These are phyloP conservation scores for Monilinia fructicola DNA, from an alignment of 2,329 filamentous ascomycete genomes.

Conservation along the genomic window DNA sequence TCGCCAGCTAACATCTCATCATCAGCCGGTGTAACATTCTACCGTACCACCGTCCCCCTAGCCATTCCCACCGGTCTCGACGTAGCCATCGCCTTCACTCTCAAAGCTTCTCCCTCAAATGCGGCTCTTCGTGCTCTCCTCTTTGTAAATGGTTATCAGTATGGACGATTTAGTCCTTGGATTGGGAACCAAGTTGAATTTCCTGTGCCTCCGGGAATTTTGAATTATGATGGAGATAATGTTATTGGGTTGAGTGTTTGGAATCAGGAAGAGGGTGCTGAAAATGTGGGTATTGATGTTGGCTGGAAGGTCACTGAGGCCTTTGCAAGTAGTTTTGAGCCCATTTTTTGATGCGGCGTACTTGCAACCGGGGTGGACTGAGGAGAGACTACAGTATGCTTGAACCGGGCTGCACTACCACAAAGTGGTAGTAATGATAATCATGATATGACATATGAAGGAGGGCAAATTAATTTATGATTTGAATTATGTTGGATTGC, in stretches of 20 bases:
- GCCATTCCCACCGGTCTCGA: constrained; percentile 53
- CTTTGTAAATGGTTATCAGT: constrained; percentile 58
- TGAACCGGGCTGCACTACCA: not conserved
- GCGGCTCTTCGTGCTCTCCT: constrained; percentile 53
- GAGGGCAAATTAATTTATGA: not conserved
- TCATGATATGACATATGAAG: not conserved
- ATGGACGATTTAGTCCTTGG: constrained; percentile 22
- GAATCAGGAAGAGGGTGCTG: constrained; percentile 14
- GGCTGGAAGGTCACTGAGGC: constrained; percentile 16
- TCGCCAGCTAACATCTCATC: constrained; percentile 44
- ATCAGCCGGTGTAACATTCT: constrained; percentile 54
- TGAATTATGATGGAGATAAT: constrained; percentile 23
- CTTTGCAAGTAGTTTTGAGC: constrained; percentile 24
- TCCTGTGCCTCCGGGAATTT: constrained; percentile 23
- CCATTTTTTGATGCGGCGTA: constrained; percentile 18
- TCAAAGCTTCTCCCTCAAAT: constrained; percentile 47
- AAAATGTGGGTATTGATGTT: constrained; percentile 15
- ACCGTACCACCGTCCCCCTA: constrained; percentile 53
- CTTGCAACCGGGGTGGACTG: constrained; percentile 17
- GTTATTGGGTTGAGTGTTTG: constrained; percentile 22
- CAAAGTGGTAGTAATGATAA: not conserved
- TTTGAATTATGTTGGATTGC: not conserved
- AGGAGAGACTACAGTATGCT: constrained; percentile 21
- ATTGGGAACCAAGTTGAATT: constrained; percentile 24
- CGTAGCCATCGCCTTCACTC: constrained; percentile 55